Conservation (phyloP, 2,329 filamentous ascomycete genomes). For the Zymoseptoria passerinii region DNA sequence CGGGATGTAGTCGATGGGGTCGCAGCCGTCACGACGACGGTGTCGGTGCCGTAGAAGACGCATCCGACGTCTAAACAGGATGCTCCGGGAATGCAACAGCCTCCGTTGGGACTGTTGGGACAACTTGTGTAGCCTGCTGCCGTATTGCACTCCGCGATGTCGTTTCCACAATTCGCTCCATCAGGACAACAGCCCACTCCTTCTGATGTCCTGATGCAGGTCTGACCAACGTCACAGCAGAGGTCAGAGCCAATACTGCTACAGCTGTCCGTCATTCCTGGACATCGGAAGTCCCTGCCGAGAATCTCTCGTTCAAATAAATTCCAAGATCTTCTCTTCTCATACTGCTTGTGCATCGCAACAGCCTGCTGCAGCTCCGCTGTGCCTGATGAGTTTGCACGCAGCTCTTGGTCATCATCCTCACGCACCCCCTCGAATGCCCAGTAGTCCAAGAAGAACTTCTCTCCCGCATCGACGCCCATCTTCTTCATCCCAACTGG, state of each 20-base stretch:
- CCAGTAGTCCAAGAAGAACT: slow-evolving; percentile 63
- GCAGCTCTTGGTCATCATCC: neutral
- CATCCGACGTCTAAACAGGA: slow-evolving; percentile 63
- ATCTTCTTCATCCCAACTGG: slow-evolving; percentile 66
- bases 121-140: slow-evolving; percentile 56
- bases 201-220: slow-evolving; percentile 54
- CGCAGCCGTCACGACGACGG: slow-evolving; percentile 21
- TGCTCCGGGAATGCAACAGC: slow-evolving; percentile 67
- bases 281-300: slow-evolving; percentile 57
- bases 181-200: slow-evolving; percentile 67
- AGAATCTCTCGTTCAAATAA: slow-evolving; percentile 30
- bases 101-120: slow-evolving; percentile 56
- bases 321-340: slow-evolving; percentile 7
- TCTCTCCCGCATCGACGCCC: slow-evolving; percentile 60
- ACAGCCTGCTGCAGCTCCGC: slow-evolving; percentile 25
- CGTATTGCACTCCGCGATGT: slow-evolving; percentile 52
- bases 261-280: slow-evolving; percentile 57
- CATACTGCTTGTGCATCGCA: slow-evolving; percentile 27
- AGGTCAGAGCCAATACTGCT: slow-evolving; percentile 58
- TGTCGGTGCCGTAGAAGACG: slow-evolving; percentile 38
- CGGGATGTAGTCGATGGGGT: slow-evolving; percentile 13
- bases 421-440: slow-evolving; percentile 32
- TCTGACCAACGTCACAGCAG: slow-evolving; percentile 61
- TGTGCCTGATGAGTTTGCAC: neutral
- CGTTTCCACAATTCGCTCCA: slow-evolving; percentile 55